Conservation (phyloP, 805 yeast genomes). For the Candida oleophila region DNA sequence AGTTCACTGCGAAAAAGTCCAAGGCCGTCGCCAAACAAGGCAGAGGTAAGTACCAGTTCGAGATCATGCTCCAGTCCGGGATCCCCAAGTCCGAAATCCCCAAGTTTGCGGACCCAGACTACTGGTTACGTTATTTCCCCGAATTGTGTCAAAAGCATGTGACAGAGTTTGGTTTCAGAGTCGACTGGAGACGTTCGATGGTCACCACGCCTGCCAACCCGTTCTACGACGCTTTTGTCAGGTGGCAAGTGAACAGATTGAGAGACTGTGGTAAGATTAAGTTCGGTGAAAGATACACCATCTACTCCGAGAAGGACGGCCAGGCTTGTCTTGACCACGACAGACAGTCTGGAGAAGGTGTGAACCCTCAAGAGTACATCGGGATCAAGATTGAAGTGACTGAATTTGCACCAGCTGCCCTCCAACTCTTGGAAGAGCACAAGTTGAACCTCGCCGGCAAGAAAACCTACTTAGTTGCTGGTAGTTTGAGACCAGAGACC, state of each 20-base stretch:
- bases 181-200: conserved; percentile 97
- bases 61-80: conserved; percentile 94
- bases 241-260: conserved; percentile 94
- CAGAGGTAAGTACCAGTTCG: conserved; percentile 90
- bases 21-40: conserved; percentile 95
- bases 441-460: conserved; percentile 41
- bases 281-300: conserved; percentile 97
- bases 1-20: conserved; percentile 88
- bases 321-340: conserved; percentile 99
- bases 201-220: conserved; percentile 95
- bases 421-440: conserved; percentile 50
- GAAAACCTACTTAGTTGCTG: conserved; percentile 84
- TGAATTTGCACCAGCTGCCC: conserved; percentile 58
- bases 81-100: conserved; percentile 78
- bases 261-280: conserved; percentile 87
- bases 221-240: conserved; percentile 90
- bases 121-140: conserved; percentile 93
- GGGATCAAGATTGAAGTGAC: conserved; percentile 82
- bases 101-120: conserved; percentile 86
- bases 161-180: conserved; percentile 80
- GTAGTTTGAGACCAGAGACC: conserved; percentile 97
- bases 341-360: conserved; percentile 95
- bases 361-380: conserved; percentile 92
- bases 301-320: conserved; percentile 96
- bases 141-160: conserved; percentile 83